Base-by-base conservation (phyloP, 805 yeast species). In the Cyberlindnera japonica region DNA sequence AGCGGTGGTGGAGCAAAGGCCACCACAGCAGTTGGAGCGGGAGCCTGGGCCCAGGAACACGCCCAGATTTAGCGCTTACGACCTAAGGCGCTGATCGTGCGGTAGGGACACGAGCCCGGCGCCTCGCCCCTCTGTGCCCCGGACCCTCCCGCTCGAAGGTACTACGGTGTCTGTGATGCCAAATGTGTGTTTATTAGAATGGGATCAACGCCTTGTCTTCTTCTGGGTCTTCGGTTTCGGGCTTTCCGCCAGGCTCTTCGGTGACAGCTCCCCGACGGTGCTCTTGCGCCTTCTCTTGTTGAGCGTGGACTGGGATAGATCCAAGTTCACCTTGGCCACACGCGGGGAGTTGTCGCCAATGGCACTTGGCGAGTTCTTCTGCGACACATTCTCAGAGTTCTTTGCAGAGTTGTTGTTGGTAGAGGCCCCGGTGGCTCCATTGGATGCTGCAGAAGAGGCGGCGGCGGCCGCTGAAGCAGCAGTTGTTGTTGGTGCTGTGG, bases 221-320 rank as follows among this genome's bases (percentile, higher is more conserved):
- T 13, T 27, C 30, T 27, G 17, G n/a, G n/a, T n/a, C 30, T 27
- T 27, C 23, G 23, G 7, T 36, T 48, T 48, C 5, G 54, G 52
- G 15, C 45, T 40, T 16, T 46, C 49, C 6, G 23, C 23, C 41
- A 50, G 15, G 26, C 44, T 41, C 38, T 55, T 55, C 21, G 61
- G 61, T 2, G 57, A 50, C 1, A 57, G 23, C 2, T 53, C 58
- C 1, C 47, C 52, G 5, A 45, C 35, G 2, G 57, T 49, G 21
- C 55, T 49, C 35, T 57, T 57, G 22, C 61, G 57, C 44, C 69
- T 51, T 43, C 69, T 50, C 40, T 64, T 64, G 19, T 54, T 62
- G 35, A 64, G 39, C 1, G 67, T 55, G 0, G 66, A 60, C 40
- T 61, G 65, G 5, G 65, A 55, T 13, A 64, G 27, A 26, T 64